These are phyloP conservation scores for Calocybe cyanea DNA, from an alignment of 768 basidiomycete genomes.

Conservation along the genomic window DNA sequence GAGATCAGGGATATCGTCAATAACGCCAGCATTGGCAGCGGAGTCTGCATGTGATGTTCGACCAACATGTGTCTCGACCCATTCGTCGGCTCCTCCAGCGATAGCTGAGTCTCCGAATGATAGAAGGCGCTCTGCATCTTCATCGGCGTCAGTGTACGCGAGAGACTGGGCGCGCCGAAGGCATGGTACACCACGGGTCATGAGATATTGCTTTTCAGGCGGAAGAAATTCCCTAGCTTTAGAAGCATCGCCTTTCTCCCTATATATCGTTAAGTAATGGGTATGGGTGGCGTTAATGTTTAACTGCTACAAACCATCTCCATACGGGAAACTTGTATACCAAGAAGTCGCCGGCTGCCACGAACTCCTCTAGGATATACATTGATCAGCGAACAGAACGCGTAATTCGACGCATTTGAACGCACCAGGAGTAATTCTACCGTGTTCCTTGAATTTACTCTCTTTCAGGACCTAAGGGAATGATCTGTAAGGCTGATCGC, in stretches of 20 bases:
- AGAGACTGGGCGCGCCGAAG: slow-evolving; percentile 89
- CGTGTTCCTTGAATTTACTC: slow-evolving; percentile 99
- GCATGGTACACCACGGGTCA: slow-evolving; percentile 95
- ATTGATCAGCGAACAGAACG: slow-evolving; percentile 12
- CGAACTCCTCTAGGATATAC: slow-evolving; percentile 79
- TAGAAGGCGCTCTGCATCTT: slow-evolving; percentile 91
- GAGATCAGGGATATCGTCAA: slow-evolving; percentile 86
- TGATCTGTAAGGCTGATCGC: slow-evolving; percentile 30
- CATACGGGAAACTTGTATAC: slow-evolving; percentile 98
- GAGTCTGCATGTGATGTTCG: slow-evolving; percentile 52
- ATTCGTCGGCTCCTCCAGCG: slow-evolving; percentile 72
- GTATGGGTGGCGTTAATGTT: not conserved
- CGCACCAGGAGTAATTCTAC: slow-evolving; percentile 89
- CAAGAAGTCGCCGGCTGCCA: slow-evolving; percentile 96
- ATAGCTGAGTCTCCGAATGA: slow-evolving; percentile 68
- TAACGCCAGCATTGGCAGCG: slow-evolving; percentile 55
- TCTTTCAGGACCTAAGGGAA: slow-evolving; percentile 82
- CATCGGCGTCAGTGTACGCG: slow-evolving; percentile 93
- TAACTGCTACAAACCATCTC: slow-evolving; percentile 69
- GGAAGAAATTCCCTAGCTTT: slow-evolving; percentile 93
- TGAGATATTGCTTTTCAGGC: slow-evolving; percentile 91
- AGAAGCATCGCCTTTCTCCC: slow-evolving; percentile 89
- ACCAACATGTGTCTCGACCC: slow-evolving; percentile 97
- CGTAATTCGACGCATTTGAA: slow-evolving; percentile 13
- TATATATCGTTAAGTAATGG: slow-evolving; percentile 26